These are phyloP conservation scores for Silene uniflora DNA, from an alignment of 148 eudicot genomes.

Conservation along the genomic window DNA sequence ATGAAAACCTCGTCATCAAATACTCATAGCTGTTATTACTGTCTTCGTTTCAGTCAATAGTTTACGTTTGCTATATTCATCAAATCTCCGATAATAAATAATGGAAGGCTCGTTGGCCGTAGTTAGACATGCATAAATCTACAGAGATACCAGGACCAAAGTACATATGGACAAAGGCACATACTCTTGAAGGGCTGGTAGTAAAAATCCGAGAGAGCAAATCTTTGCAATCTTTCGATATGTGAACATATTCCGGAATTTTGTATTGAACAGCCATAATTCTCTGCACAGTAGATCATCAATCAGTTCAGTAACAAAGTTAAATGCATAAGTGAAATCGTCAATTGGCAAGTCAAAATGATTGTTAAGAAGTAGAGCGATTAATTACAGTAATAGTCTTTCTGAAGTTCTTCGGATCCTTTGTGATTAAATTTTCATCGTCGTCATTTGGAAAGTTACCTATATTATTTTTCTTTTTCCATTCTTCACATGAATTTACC, in stretches of 20 bases:
- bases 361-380: not conserved
- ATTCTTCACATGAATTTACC: not conserved
- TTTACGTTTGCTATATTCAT: too few relatives aligned
- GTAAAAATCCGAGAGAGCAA: slow-evolving; percentile 69
- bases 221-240: slow-evolving; percentile 70
- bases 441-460: not conserved
- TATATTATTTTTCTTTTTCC: too few relatives aligned
- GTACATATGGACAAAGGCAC: slow-evolving; percentile 2
- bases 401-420: slow-evolving; percentile 72
- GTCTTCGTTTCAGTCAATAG: too few relatives aligned
- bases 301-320: not conserved
- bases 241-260: slow-evolving; percentile 80
- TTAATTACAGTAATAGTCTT: slow-evolving; percentile 59
- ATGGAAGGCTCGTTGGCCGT: too few relatives aligned
- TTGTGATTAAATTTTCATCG: slow-evolving; percentile 11
- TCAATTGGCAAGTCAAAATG: not conserved
- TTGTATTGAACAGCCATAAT: slow-evolving; percentile 68
- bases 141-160: too few relatives aligned
- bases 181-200: slow-evolving; percentile 53
- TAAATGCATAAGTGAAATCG: not conserved
- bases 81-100: too few relatives aligned
- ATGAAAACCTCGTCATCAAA: too few relatives aligned
- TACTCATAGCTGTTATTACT: too few relatives aligned
- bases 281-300: slow-evolving; percentile 39
- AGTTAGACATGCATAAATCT: too few relatives aligned